Conservation (phyloP, 139 green algal genomes). For the Parachlorella kessleri region DNA sequence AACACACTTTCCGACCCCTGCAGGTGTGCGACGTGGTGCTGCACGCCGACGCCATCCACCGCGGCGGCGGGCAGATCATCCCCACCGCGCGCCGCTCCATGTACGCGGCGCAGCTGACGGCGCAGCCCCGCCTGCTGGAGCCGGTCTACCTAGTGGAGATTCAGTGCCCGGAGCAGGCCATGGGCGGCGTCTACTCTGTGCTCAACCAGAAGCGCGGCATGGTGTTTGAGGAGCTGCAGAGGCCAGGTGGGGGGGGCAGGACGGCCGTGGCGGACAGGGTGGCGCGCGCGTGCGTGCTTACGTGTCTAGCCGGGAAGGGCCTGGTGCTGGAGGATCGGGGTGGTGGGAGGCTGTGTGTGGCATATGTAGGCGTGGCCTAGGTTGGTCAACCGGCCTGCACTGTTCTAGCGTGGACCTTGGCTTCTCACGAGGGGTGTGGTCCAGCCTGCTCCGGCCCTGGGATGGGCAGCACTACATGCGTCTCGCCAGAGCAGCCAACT, state of each 20-base stretch:
- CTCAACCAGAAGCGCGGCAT: constrained; percentile 99
- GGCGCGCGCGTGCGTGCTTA: no score
- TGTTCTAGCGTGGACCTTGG: no score
- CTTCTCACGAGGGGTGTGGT: no score
- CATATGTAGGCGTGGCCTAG: no score
- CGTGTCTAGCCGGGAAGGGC: no score
- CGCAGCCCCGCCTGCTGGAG: constrained; percentile 92
- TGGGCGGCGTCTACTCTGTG: constrained; percentile 95
- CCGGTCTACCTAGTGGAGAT: constrained; percentile 99
- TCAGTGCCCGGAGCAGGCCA: constrained; percentile 93
- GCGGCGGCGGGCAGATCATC: constrained; percentile 99
- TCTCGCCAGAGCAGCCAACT: no score
- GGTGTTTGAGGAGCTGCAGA: constrained; percentile 99
- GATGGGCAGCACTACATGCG: no score
- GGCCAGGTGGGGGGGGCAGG: constrained; percentile 58
- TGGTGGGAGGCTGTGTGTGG: no score
- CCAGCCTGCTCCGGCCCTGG: no score
- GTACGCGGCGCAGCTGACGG: constrained; percentile 93
- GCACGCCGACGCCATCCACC: constrained; percentile 98
- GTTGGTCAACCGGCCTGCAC: no score
- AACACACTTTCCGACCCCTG: not conserved
- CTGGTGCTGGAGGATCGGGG: no score
- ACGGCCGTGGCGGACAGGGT: no score
- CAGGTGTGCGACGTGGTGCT: constrained; percentile 93
- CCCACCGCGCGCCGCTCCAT: constrained; percentile 94